Evolutionary conservation across 768 basidiomycete species (phyloP), one percentile per base, ranked within the genome.

Genomic region (Boletus pseudopeckii): DNA sequence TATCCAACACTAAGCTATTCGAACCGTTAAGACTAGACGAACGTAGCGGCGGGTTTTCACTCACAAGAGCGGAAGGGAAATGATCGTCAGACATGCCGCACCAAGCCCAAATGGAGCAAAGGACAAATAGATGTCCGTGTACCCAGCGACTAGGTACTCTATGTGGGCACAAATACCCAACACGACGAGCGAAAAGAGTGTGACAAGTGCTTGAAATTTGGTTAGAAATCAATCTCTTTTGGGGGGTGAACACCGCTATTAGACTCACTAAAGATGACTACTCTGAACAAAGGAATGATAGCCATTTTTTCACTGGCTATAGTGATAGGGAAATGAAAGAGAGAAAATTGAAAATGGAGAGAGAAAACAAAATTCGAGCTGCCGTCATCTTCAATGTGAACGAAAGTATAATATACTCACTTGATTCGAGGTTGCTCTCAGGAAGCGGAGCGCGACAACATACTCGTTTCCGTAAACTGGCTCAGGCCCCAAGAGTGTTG

Each of bases 61-160:
- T 58, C 52, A 69, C 67, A 61, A 53, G 9, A 69, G 2, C 7
- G 61, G 63, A n/a, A 71, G 60, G 30, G 59, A 47, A n/a, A 64
- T 3, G 38, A 55, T 33, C 8, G 67, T 59, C 26, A 69, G 37
- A 45, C 34, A 49, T 36, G 51, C 48, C 7, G 37, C 52, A 22
- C 26, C 58, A n/a, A 63, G 18, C 7, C 57, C 65, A 10, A 69
- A 20, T 1, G 59, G 57, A 33, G n/a, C 45, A 48, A 65, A 69
- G 9, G 48, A 38, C 36, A 51, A 32, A 15, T 33, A 38, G 1
- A 14, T 0, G 8, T 36, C 20, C 5, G 32, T 28, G 42, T 42
- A 42, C 37, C 59, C 65, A 42, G 18, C 2, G 24, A 52, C 4
- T 4, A 67, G 30, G 34, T 33, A 59, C 42, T 55, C 45, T 26